A percentile compares a stretch with the other conserved stretches of the same genome.
phyloP scores from a whole-genome alignment of 495 filamentous ascomycete species.

The Lichenothelia convexa region DNA sequence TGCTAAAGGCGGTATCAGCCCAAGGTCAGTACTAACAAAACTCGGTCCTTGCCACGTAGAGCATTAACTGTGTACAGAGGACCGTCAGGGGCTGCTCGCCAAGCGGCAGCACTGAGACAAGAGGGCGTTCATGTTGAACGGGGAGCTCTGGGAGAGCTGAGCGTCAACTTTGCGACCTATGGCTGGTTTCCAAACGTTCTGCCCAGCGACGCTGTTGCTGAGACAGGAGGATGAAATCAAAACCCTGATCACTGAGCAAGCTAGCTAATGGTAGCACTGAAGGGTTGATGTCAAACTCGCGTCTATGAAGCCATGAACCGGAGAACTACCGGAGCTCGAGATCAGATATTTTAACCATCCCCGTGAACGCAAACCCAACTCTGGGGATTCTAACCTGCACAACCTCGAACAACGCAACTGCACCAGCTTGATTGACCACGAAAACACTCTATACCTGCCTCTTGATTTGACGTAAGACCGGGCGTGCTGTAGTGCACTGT shows the following conservation, averaged over 20 bases:
- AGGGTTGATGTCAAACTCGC: constrained; percentile 1
- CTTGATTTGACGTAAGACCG: too few relatives aligned
- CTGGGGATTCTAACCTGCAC: too few relatives aligned
- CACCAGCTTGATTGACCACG: too few relatives aligned
- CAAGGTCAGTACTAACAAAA: constrained; percentile 34
- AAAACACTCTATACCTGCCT: too few relatives aligned
- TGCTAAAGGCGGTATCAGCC: constrained; percentile 66
- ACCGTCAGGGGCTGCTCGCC: constrained; percentile 16
- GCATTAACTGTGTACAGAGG: constrained; percentile 13
- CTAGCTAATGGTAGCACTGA: neutral
- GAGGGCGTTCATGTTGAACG: constrained; percentile 21
- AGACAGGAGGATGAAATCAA: constrained; percentile 8
- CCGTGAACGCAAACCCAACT: too few relatives aligned
- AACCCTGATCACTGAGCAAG: neutral
- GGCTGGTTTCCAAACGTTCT: constrained; percentile 23
- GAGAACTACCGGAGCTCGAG: too few relatives aligned
- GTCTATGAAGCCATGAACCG: constrained; percentile 2
- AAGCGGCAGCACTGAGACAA: constrained; percentile 16
- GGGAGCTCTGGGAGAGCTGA: constrained; percentile 18
- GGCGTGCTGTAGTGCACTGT: too few relatives aligned
- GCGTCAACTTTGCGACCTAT: constrained; percentile 14
- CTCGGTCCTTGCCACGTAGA: neutral
- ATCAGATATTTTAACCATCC: too few relatives aligned
- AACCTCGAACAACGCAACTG: too few relatives aligned
- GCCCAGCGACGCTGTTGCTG: constrained; percentile 21